A percentile compares a stretch with the other conserved stretches of the same genome.
Conservation (phyloP, 805 yeast species). For the Sugiyamaella chiloensis region DNA sequence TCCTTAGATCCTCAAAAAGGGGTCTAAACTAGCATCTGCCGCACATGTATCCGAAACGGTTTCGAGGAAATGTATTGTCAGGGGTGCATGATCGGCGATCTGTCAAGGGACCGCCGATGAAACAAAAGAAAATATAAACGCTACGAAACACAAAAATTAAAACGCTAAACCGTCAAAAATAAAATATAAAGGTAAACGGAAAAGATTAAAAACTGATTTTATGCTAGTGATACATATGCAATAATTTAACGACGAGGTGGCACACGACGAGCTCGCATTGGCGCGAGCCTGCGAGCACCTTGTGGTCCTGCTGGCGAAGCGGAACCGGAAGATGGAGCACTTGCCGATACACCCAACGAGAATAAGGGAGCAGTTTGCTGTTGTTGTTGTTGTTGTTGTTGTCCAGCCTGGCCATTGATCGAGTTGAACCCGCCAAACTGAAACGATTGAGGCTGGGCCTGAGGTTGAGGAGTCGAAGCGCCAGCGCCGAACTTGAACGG, state of each 20-base stretch:
- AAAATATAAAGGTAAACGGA: too few relatives aligned
- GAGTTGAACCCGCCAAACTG: slow-evolving; percentile 10
- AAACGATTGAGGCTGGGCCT: slow-evolving; percentile 4
- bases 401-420: slow-evolving; percentile 11
- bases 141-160: too few relatives aligned
- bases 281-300: not conserved
- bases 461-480: not conserved
- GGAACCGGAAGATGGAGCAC: slow-evolving; percentile 1
- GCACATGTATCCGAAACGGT: not conserved
- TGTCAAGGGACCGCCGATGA: too few relatives aligned
- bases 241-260: not conserved
- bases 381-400: too few relatives aligned
- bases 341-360: slow-evolving; percentile 15
- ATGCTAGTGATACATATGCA: not conserved
- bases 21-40: not conserved
- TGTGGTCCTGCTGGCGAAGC: not conserved
- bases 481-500: too few relatives aligned
- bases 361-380: slow-evolving; percentile 16
- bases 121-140: too few relatives aligned
- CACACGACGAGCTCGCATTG: not conserved
- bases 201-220: too few relatives aligned
- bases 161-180: too few relatives aligned
- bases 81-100: not conserved
- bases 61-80: not conserved
- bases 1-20: slow-evolving; percentile 3